phyloP scores from a whole-genome alignment of 768 basidiomycete genomes.

The Solioccasus polychromus region DNA sequence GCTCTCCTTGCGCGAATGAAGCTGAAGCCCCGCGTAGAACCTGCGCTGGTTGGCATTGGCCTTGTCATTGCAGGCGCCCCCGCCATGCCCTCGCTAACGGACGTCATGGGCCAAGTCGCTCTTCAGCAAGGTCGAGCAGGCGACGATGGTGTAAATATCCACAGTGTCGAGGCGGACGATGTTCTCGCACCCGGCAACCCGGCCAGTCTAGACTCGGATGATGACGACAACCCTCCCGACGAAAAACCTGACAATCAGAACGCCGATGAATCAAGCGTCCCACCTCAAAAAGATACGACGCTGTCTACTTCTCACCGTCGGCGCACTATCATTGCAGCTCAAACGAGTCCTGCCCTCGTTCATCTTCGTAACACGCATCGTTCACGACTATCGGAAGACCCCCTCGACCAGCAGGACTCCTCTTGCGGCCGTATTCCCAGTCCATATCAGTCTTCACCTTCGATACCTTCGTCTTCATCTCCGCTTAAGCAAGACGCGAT shows the following conservation, averaged over 20 bases:
- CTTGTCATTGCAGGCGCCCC: constrained; percentile 73
- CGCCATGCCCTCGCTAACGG: constrained; percentile 71
- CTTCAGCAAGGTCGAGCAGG: constrained; percentile 85
- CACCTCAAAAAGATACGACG: constrained; percentile 6
- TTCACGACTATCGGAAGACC: constrained; percentile 67
- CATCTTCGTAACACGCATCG: constrained; percentile 52
- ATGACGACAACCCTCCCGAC: constrained; percentile 45
- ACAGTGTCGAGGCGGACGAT: constrained; percentile 47
- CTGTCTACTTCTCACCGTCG: constrained; percentile 32
- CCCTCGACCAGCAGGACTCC: constrained; percentile 64
- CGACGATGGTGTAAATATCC: constrained; percentile 50
- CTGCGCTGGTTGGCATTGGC: constrained; percentile 83
- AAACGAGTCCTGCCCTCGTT: constrained; percentile 71
- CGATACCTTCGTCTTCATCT: constrained; percentile 49
- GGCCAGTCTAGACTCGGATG: constrained; percentile 20
- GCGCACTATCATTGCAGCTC: constrained; percentile 59
- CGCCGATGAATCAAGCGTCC: constrained; percentile 11
- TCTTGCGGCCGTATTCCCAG: constrained; percentile 35
- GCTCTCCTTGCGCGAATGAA: constrained; percentile 54
- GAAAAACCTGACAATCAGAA: constrained; percentile 35
- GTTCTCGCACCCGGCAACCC: constrained; percentile 34
- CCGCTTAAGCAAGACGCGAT: constrained; percentile 43
- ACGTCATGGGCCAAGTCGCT: constrained; percentile 77
- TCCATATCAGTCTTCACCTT: constrained; percentile 72
- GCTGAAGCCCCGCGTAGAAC: constrained; percentile 69